Conservation (phyloP, 306 rosid species). For the Hippophae rhamnoides region DNA sequence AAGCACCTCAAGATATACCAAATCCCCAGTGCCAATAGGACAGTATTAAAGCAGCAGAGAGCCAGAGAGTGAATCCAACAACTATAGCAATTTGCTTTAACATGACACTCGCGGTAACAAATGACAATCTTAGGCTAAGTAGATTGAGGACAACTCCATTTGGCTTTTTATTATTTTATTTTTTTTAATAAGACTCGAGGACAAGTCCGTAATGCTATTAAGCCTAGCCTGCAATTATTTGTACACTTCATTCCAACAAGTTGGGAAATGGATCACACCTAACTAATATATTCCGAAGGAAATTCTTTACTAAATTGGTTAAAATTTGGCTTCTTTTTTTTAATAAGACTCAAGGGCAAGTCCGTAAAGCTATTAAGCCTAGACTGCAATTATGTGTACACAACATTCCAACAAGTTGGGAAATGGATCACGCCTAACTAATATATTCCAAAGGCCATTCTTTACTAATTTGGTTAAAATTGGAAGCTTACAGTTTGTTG, state of each 20-base stretch:
- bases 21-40: conserved; percentile 27
- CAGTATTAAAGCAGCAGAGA: conserved; percentile 24
- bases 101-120: no score
- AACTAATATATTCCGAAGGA: neutral
- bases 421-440: neutral
- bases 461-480: neutral
- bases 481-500: conserved; percentile 67
- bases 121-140: no score
- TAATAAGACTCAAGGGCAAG: no score
- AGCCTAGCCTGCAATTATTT: neutral
- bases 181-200: no score
- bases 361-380: no score
- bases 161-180: no score
- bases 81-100: no score
- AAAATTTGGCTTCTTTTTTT: no score
- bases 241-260: neutral
- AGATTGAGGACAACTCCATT: no score
- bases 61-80: conserved; percentile 3
- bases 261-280: neutral
- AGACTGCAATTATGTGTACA: neutral
- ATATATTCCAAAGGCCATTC: neutral
- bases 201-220: no score
- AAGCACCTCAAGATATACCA: conserved; percentile 5
- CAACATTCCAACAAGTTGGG: neutral
- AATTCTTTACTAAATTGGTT: no score